phyloP scores from a whole-genome alignment of 176 grass and related monocot genomes.

The Eleusine indica region DNA sequence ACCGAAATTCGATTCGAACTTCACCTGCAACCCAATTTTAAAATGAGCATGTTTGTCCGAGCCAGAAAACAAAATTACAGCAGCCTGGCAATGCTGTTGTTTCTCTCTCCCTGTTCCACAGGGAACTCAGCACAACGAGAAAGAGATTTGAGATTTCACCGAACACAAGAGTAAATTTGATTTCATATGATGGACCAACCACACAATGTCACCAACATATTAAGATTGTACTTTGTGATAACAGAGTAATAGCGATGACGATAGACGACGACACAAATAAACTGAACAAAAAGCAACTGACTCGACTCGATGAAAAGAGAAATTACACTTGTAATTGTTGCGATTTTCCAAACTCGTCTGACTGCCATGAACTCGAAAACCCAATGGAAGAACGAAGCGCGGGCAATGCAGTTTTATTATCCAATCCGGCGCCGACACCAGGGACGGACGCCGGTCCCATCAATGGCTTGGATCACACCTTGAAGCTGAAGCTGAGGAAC shows the following conservation, averaged over 20 bases:
- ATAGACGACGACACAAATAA: background rate
- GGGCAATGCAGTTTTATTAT: slow-evolving; percentile 1
- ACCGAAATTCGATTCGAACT: background rate
- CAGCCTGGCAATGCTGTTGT: background rate
- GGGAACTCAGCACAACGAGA: background rate
- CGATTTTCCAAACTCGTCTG: background rate
- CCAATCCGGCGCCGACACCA: background rate
- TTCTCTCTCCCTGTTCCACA: background rate
- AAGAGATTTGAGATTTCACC: background rate
- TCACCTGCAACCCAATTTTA: background rate
- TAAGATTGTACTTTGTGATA: too few relatives aligned
- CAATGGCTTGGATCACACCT: slow-evolving; percentile 48
- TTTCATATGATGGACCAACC: too few relatives aligned
- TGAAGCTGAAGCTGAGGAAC: slow-evolving; percentile 63
- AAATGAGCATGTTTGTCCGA: background rate
- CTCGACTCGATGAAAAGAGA: background rate
- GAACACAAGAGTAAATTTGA: background rate
- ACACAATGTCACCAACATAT: too few relatives aligned
- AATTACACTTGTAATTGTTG: background rate
- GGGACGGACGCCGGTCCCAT: background rate
- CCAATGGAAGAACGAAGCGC: background rate
- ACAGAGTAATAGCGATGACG: background rate
- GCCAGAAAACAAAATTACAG: background rate
- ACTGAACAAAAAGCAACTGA: background rate
- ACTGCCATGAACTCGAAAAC: background rate